Percentiles rank a stretch among this genome's conserved stretches.
Conservation (phyloP, 2,329 filamentous ascomycete genomes). For the Iodosphaeria phyllophila region DNA sequence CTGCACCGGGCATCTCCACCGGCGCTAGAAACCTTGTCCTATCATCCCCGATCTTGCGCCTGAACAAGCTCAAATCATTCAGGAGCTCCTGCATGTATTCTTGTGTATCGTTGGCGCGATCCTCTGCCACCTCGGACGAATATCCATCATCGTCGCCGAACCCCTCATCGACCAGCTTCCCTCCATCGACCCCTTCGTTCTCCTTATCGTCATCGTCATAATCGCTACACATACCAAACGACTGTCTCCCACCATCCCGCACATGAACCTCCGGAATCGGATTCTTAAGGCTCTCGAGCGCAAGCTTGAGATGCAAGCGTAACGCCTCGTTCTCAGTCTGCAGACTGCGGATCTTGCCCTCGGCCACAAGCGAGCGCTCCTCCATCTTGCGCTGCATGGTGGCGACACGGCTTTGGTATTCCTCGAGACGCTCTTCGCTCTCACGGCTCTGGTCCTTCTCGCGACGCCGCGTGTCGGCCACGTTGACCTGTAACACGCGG, state of each 20-base stretch:
- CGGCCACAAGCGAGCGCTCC: constrained; percentile 73
- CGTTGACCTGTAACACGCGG: constrained; percentile 60
- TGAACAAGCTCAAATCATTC: constrained; percentile 62
- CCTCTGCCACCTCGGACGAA: constrained; percentile 24
- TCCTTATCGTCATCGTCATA: constrained; percentile 16
- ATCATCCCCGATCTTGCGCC: constrained; percentile 74
- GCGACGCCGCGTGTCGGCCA: constrained; percentile 42
- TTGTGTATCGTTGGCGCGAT: constrained; percentile 49
- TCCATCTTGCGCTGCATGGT: constrained; percentile 94
- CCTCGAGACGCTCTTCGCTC: constrained; percentile 71
- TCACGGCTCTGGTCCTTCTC: constrained; percentile 57
- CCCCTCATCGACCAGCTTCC: constrained; percentile 28
- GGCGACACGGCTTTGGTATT: constrained; percentile 81
- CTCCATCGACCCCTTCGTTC: constrained; percentile 8
- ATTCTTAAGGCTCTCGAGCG: constrained; percentile 72
- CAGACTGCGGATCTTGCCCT: constrained; percentile 83
- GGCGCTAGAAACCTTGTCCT: constrained; percentile 49
- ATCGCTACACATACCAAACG: too few relatives aligned
- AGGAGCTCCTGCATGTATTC: constrained; percentile 73
- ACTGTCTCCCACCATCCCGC: constrained; percentile 6
- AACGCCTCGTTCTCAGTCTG: constrained; percentile 83
- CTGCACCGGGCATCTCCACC: too few relatives aligned
- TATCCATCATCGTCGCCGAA: constrained; percentile 38
- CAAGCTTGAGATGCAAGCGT: constrained; percentile 71
- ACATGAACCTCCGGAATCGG: constrained; percentile 52